phyloP scores from a whole-genome alignment of 352 stramenopile species.

The Phytopythium oedochilum region DNA sequence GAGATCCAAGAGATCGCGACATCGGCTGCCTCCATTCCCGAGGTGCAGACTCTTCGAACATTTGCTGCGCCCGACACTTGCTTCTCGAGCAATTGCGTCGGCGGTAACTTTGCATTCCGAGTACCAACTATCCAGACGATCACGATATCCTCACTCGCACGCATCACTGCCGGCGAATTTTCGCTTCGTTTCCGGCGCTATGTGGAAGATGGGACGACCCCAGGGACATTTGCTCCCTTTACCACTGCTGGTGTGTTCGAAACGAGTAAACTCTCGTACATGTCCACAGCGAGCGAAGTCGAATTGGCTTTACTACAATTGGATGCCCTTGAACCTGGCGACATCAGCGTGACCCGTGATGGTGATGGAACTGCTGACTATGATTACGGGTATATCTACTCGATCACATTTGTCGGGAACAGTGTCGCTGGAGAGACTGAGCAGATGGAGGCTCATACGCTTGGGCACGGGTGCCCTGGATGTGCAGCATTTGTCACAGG shows the following conservation, averaged over 20 bases:
- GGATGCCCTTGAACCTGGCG: conserved; percentile 22
- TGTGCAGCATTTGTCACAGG: conserved; percentile 41
- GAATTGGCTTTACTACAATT: conserved; percentile 25
- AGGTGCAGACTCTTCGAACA: conserved; percentile 70
- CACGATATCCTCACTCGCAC: conserved; percentile 39
- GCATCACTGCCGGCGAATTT: conserved; percentile 46
- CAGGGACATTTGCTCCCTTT: conserved; percentile 21
- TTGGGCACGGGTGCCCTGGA: neutral
- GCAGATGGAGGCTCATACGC: conserved; percentile 1
- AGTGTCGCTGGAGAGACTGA: conserved; percentile 58
- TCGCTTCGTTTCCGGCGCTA: conserved; percentile 39
- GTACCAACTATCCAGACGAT: conserved; percentile 75
- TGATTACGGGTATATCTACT: conserved; percentile 62
- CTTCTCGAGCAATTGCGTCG: conserved; percentile 40
- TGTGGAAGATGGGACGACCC: conserved; percentile 10
- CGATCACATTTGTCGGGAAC: conserved; percentile 76
- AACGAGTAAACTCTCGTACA: conserved; percentile 29
- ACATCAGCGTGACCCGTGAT: conserved; percentile 73
- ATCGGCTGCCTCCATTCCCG: conserved; percentile 48
- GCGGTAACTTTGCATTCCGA: conserved; percentile 55
- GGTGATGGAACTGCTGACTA: conserved; percentile 53
- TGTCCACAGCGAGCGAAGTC: conserved; percentile 29
- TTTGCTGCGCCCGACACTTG: conserved; percentile 39
- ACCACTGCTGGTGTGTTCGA: conserved; percentile 14
- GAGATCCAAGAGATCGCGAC: conserved; percentile 72